Evolutionary conservation across 768 basidiomycete species (phyloP), one percentile per base, ranked within the genome.

Genomic region (Rubroboletus satanas): DNA sequence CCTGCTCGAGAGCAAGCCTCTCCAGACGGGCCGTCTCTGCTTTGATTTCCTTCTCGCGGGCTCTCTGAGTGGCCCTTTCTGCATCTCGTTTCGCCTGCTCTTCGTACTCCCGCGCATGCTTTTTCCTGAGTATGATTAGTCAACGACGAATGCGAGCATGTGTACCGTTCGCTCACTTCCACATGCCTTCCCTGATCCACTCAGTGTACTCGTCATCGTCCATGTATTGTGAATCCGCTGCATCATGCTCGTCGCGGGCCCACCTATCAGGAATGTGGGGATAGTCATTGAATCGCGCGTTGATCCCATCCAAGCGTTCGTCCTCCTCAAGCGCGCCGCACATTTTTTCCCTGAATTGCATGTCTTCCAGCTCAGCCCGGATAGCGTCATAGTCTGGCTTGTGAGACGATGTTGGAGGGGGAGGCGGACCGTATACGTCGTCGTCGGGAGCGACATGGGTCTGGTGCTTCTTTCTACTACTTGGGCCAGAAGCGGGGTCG

Each of bases 201-300:
- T 92, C 90, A 2, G 87, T 82, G 61, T 96, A 96, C 56, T 91
- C 86, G 60, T 94, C 88, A 8, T 94, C 92, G 56, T 87, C 85
- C 87, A 95, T 87, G 45, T 67, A 59, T 45, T 63, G 67, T 29
- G 77, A 75, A 55, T 82, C 70, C 42, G 49, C 57, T 64, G 69
- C 38, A 73, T 81, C 62, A 71, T 77, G 66, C 69, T 72, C 61
- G 67, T 83, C 69, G 33, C 43, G 54, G 1, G 60, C 68, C 87
- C 90, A 92, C 38, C 89, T 79, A 60, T 80, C 76, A 5, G 91
- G 92, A 3, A 93, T 74, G 68, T 89, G 88, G 2, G 79, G 77
- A 67, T 83, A 88, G 44, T 81, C 78, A 58, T 87, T 89, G 60
- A 91, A 73, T 36, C 73, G 77, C 5, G 84, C 75, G 66, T 88